Evolutionary conservation across 2,329 filamentous ascomycete species (phyloP).

Genomic region (Albophoma yamanashiensis): DNA sequence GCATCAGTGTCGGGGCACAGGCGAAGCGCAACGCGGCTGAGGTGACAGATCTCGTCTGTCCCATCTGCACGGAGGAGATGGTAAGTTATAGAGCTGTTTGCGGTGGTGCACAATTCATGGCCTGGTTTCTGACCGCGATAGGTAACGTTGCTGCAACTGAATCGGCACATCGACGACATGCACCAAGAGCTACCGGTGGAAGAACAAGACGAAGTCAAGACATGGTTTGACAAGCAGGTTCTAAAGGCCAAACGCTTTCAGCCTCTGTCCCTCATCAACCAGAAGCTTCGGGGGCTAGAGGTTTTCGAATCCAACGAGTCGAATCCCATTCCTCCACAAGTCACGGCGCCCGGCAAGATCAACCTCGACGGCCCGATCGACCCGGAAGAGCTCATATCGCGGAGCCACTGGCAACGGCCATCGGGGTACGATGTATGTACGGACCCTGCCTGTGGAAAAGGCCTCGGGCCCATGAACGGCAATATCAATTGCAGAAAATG

Average conservation of each 20-base stretch:
- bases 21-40: conserved; percentile 37
- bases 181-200: conserved; percentile 84
- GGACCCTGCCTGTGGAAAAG: conserved; percentile 75
- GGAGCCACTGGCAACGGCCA: conserved; percentile 77
- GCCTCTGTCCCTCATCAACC: conserved; percentile 80
- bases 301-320: conserved; percentile 90
- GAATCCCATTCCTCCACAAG: conserved; percentile 19
- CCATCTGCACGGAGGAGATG: conserved; percentile 99
- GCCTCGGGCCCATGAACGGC: conserved; percentile 67
- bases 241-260: conserved; percentile 89
- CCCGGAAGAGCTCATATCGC: conserved; percentile 82
- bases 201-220: conserved; percentile 89
- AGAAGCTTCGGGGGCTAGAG: conserved; percentile 84
- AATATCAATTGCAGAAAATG: conserved; percentile 91
- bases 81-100: conserved; percentile 33
- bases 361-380: conserved; percentile 42
- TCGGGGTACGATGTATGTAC: conserved; percentile 70
- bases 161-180: conserved; percentile 73
- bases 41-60: conserved; percentile 67
- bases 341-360: conserved; percentile 23
- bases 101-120: neutral
- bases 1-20: conserved; percentile 56
- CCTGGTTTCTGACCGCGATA: conserved; percentile 21
- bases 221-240: conserved; percentile 94
- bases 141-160: conserved; percentile 87